phyloP scores from a whole-genome alignment of 441 rosid species.

The Pelargonium citronellum region DNA sequence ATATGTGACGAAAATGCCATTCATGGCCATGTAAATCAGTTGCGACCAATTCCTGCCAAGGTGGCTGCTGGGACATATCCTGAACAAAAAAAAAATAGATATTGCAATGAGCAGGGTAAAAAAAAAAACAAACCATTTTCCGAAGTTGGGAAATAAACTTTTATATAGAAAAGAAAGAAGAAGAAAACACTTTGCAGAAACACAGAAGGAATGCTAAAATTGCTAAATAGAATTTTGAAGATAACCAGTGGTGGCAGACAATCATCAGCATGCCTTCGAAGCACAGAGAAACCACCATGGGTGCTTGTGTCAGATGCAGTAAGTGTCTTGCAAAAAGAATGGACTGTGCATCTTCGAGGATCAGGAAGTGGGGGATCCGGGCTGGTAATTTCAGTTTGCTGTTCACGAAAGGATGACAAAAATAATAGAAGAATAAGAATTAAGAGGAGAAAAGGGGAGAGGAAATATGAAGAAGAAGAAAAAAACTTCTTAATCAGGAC shows the following conservation, averaged over 20 bases:
- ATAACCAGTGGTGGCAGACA: conserved; percentile 95
- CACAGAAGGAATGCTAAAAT: neutral
- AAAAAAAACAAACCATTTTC: neutral
- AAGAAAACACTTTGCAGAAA: no score
- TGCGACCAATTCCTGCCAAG: conserved; percentile 89
- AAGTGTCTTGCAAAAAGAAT: conserved; percentile 96
- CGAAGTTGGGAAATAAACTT: no score
- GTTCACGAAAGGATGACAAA: neutral
- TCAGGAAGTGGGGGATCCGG: conserved; percentile 51
- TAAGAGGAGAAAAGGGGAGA: conserved; percentile 7
- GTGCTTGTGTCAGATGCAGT: conserved; percentile 99
- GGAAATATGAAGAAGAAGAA: neutral
- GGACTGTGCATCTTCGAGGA: conserved; percentile 74
- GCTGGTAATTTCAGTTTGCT: conserved; percentile 68
- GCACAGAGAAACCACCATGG: conserved; percentile 97
- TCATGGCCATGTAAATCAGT: conserved; percentile 89
- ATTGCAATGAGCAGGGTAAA: conserved; percentile 7
- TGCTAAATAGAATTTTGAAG: conserved; percentile 12
- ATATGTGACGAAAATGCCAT: conserved; percentile 94
- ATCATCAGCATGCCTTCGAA: conserved; percentile 93
- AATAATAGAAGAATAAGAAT: conserved; percentile 2
- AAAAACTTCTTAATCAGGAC: neutral
- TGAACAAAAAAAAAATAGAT: conserved; percentile 17
- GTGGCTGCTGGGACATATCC: conserved; percentile 99
- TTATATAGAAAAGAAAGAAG: neutral